Percentiles rank a stretch among this genome's conserved stretches.
These are phyloP conservation scores for Gossypium sturtianum DNA, from an alignment of 345 rosid species.

Conservation along the genomic window DNA sequence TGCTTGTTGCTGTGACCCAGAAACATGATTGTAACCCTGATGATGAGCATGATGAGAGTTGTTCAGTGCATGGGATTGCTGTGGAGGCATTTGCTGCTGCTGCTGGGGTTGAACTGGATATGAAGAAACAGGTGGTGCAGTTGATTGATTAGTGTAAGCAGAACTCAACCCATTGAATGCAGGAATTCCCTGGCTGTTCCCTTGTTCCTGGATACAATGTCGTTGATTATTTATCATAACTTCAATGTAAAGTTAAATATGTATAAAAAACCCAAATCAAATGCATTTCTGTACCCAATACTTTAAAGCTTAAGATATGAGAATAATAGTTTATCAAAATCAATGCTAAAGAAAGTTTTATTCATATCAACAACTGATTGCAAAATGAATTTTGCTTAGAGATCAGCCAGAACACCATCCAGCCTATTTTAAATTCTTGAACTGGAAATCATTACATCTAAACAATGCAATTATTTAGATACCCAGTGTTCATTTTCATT, in stretches of 20 bases:
- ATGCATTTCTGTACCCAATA: background rate
- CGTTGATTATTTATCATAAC: background rate
- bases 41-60: constrained; percentile 62
- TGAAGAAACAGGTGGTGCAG: constrained; percentile 52
- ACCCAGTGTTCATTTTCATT: too few relatives aligned
- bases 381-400: too few relatives aligned
- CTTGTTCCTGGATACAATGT: constrained; percentile 58
- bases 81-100: constrained; percentile 1
- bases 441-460: background rate
- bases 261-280: background rate
- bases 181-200: constrained; percentile 36
- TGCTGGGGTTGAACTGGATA: constrained; percentile 62
- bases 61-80: constrained; percentile 39
- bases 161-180: constrained; percentile 65
- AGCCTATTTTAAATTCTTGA: background rate
- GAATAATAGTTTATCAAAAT: background rate
- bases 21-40: constrained; percentile 36
- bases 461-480: background rate
- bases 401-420: too few relatives aligned
- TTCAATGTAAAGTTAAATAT: background rate
- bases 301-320: too few relatives aligned
- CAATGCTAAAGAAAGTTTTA: background rate
- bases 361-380: too few relatives aligned
- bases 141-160: constrained; percentile 64
- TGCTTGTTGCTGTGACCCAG: constrained; percentile 60